Conservation (phyloP, 495 filamentous ascomycete genomes). For the Acidiella bohemica region DNA sequence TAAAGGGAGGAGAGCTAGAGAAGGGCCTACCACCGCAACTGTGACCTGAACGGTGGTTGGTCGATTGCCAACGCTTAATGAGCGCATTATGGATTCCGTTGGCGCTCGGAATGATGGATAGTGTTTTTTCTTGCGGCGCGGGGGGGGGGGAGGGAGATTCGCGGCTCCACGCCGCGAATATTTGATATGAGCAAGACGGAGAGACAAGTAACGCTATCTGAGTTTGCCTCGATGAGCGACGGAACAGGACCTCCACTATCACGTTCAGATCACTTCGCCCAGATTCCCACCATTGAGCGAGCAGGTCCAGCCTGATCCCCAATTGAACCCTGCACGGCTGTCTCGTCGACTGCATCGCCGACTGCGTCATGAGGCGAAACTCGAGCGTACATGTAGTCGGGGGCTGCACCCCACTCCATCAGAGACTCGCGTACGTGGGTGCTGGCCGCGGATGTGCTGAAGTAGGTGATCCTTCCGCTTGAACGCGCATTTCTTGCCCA, state of each 20-base stretch:
- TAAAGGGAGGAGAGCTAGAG: conserved; percentile 28
- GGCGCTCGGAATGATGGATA: not conserved
- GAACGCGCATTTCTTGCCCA: not conserved
- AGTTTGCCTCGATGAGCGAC: too few relatives aligned
- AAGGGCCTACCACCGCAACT: not conserved
- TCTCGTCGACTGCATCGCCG: not conserved
- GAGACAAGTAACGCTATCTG: too few relatives aligned
- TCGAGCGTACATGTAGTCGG: not conserved
- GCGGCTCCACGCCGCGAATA: too few relatives aligned
- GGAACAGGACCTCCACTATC: too few relatives aligned
- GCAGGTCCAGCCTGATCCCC: not conserved
- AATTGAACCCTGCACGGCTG: not conserved
- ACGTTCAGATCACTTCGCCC: not conserved
- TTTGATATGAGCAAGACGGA: too few relatives aligned
- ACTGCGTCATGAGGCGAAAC: not conserved
- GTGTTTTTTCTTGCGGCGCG: not conserved
- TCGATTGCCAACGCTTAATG: not conserved
- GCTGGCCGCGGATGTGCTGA: conserved; percentile 2
- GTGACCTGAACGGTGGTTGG: not conserved
- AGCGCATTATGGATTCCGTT: not conserved
- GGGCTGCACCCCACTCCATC: too few relatives aligned
- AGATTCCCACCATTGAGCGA: not conserved
- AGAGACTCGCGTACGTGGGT: not conserved
- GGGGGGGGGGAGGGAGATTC: too few relatives aligned
- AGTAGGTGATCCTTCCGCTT: conserved; percentile 6